These are phyloP conservation scores for Aspergillaceae sp. DNA, from an alignment of 2,329 filamentous ascomycete genomes.

Conservation along the genomic window DNA sequence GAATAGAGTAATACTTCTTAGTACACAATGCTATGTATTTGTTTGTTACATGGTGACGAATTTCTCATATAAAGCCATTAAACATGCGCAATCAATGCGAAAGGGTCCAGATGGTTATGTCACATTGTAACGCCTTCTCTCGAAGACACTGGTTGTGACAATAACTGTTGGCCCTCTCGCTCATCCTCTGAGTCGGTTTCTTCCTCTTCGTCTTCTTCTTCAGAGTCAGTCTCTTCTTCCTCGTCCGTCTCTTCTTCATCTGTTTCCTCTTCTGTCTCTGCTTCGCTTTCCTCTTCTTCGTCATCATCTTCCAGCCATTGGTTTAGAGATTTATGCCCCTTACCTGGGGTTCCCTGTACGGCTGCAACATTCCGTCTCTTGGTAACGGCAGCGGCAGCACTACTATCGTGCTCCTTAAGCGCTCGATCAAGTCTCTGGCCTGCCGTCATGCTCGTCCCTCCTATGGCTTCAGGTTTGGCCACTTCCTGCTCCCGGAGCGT, in stretches of 20 bases:
- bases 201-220: conserved; percentile 38
- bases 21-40: too few species aligned
- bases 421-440: conserved; percentile 37
- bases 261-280: conserved; percentile 43
- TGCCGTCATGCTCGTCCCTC: conserved; percentile 27
- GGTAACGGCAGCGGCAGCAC: conserved; percentile 9
- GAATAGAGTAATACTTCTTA: too few species aligned
- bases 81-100: too few species aligned
- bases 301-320: conserved; percentile 80
- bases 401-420: conserved; percentile 33
- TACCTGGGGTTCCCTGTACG: background rate
- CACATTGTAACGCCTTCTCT: background rate
- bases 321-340: conserved; percentile 68
- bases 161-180: conserved; percentile 18
- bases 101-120: too few species aligned
- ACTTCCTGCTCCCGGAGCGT: conserved; percentile 56
- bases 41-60: too few species aligned
- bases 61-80: too few species aligned
- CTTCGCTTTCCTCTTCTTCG: conserved; percentile 47
- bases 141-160: conserved; percentile 1
- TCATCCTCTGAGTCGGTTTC: conserved; percentile 41
- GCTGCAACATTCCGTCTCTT: conserved; percentile 9
- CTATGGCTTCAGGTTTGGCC: conserved; percentile 28
- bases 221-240: conserved; percentile 38
- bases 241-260: conserved; percentile 45